Percentiles rank a stretch among this genome's conserved stretches.
Conservation (phyloP, 1,284 basidiomycete genomes). For the Microbotryomycetes sp. region DNA sequence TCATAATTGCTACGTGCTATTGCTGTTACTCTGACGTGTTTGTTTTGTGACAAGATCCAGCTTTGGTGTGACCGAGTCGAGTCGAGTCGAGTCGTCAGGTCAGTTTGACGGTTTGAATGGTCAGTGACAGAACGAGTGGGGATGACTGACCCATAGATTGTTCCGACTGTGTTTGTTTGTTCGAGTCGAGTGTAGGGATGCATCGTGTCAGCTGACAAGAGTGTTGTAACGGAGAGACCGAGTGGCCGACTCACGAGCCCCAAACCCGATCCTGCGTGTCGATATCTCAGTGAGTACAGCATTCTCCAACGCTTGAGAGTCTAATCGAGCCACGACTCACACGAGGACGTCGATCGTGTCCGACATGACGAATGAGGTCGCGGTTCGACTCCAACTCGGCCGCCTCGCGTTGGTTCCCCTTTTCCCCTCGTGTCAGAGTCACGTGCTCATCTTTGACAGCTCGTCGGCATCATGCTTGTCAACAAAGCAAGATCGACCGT, state of each 20-base stretch:
- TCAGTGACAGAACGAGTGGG: background rate
- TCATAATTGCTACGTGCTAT: constrained; percentile 24
- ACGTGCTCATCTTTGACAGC: no score
- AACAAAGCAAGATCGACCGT: no score
- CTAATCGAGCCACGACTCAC: constrained; percentile 4
- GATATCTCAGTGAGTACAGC: no score
- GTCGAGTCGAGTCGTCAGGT: no score
- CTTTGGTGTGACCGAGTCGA: no score
- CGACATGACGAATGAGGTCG: constrained; percentile 1
- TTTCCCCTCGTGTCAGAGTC: no score
- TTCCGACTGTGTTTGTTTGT: constrained; percentile 13
- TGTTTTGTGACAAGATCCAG: constrained; percentile 26
- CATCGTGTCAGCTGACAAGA: background rate
- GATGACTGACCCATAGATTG: constrained; percentile 9
- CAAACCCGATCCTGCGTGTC: constrained; percentile 19
- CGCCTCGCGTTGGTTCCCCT: no score
- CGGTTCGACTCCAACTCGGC: no score
- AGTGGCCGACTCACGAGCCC: constrained; percentile 11
- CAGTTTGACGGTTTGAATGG: background rate
- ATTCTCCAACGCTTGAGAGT: no score
- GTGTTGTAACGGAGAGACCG: background rate
- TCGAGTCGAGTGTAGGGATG: background rate
- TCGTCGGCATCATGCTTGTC: no score
- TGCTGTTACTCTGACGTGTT: constrained; percentile 27
- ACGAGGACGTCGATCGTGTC: constrained; percentile 20